Evolutionary conservation across 1,284 basidiomycete species (phyloP).

Genomic region (Porphyrellus sp.): DNA sequence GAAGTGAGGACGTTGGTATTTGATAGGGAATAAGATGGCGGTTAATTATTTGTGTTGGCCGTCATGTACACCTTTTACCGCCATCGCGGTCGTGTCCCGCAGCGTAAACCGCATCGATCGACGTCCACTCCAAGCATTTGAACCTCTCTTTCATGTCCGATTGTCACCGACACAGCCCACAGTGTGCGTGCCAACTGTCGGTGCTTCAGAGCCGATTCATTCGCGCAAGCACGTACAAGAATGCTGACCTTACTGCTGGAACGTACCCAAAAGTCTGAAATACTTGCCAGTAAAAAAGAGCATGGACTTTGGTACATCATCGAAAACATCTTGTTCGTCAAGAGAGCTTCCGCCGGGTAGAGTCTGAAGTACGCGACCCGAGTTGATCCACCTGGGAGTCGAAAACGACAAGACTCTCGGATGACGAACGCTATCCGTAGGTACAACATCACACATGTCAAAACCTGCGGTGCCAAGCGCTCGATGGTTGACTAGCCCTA

Average conservation of each 20-base stretch:
- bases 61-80: no score
- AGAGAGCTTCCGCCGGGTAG: conserved; percentile 14
- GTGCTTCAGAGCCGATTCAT: no score
- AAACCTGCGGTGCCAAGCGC: conserved; percentile 24
- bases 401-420: conserved; percentile 49
- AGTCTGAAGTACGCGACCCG: conserved; percentile 49
- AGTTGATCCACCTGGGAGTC: conserved; percentile 57
- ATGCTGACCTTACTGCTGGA: no score
- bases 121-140: no score
- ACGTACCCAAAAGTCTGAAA: conserved; percentile 44
- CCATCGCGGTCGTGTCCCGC: no score
- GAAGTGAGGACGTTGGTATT: conserved; percentile 22
- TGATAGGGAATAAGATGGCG: conserved; percentile 9
- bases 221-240: no score
- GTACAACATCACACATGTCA: conserved; percentile 17
- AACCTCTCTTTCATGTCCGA: no score
- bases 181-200: no score
- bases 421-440: conserved; percentile 18
- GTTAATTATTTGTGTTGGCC: no score
- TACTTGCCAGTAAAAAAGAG: conserved; percentile 40
- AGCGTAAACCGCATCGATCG: no score
- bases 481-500: conserved; percentile 25
- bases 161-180: no score
- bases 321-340: conserved; percentile 20
- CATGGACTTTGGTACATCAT: conserved; percentile 32